These are phyloP conservation scores for Echites panduratus DNA, from an alignment of 257 asterid species.

Conservation along the genomic window DNA sequence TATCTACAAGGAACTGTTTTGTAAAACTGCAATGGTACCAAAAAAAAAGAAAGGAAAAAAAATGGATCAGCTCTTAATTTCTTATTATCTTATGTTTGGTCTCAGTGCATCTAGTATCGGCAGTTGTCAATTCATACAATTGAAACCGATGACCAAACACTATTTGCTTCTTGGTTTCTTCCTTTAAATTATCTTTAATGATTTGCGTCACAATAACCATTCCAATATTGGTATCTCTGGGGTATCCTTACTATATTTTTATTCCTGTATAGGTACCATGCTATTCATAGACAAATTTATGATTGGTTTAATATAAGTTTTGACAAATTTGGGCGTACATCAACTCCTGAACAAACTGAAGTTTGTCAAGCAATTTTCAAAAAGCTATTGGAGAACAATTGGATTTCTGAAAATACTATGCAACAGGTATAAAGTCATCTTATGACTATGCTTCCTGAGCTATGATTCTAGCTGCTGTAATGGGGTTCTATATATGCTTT, in stretches of 20 bases:
- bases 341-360: constrained; percentile 83
- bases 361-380: constrained; percentile 81
- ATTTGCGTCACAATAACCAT: not conserved
- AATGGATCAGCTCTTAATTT: too few species aligned
- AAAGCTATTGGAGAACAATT: constrained; percentile 58
- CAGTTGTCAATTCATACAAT: not conserved
- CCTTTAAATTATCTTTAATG: not conserved
- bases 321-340: constrained; percentile 91
- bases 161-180: not conserved
- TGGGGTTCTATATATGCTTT: not conserved
- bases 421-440: constrained; percentile 53
- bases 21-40: too few species aligned
- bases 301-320: constrained; percentile 81
- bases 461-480: constrained; percentile 1
- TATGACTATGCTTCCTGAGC: not conserved
- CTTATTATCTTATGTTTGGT: too few species aligned
- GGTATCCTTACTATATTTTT: not conserved
- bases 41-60: too few species aligned
- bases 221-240: not conserved
- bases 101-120: not conserved
- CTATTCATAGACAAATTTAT: constrained; percentile 72
- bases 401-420: constrained; percentile 76
- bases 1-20: too few species aligned
- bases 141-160: not conserved
- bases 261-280: constrained; percentile 51